Evolutionary conservation across 805 yeast genomes (phyloP).

Genomic region (Nakazawaea holstii): DNA sequence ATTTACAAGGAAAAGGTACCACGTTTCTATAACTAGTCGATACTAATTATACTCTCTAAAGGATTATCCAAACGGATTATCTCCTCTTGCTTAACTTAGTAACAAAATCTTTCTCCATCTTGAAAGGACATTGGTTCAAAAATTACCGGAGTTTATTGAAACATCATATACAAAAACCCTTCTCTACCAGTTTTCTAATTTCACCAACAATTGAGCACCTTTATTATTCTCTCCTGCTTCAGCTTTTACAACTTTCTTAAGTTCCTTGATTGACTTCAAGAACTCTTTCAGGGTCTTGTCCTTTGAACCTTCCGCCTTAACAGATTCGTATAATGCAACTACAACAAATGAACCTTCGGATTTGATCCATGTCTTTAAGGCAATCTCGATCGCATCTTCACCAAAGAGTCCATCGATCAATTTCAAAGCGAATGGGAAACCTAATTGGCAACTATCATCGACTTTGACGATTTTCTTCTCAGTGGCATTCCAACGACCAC

Average conservation of each 20-base stretch:
- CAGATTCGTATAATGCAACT: conserved; percentile 70
- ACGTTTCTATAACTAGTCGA: too few species aligned
- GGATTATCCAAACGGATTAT: too few species aligned
- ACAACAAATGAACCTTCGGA: conserved; percentile 74
- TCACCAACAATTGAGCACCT: conserved; percentile 53
- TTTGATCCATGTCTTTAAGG: conserved; percentile 62
- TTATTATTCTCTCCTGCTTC: conserved; percentile 48
- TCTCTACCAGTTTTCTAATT: conserved; percentile 19
- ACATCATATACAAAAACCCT: too few species aligned
- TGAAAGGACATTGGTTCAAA: too few species aligned
- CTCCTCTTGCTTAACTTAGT: too few species aligned
- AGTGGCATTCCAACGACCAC: conserved; percentile 76
- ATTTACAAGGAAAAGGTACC: too few species aligned
- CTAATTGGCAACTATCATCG: conserved; percentile 41
- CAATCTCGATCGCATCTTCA: conserved; percentile 47
- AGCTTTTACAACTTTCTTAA: conserved; percentile 37
- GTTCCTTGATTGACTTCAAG: conserved; percentile 46
- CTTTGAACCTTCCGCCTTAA: conserved; percentile 35
- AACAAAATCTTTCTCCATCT: too few species aligned
- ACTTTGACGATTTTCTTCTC: conserved; percentile 43
- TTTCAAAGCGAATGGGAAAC: conserved; percentile 53
- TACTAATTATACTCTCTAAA: too few species aligned
- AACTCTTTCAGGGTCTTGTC: conserved; percentile 40
- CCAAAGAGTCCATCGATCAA: conserved; percentile 37
- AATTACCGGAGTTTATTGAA: too few species aligned